phyloP scores from a whole-genome alignment of 495 filamentous ascomycete species.

The Xylaria cubensis region DNA sequence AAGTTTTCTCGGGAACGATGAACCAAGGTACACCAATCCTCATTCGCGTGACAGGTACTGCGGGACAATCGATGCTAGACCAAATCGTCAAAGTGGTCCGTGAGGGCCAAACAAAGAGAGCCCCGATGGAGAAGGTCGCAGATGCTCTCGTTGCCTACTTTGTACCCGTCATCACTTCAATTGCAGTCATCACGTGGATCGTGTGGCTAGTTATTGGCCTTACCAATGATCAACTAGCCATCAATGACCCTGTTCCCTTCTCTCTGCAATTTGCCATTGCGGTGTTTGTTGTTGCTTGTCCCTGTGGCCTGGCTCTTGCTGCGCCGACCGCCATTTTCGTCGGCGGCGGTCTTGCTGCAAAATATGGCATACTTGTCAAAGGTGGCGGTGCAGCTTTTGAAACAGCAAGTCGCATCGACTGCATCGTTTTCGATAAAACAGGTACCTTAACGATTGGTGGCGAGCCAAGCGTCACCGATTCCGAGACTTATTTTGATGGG shows the following conservation, averaged over 20 bases:
- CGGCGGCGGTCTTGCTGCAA: constrained; percentile 85
- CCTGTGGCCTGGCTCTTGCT: constrained; percentile 89
- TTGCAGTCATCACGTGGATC: constrained; percentile 83
- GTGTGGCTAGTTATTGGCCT: constrained; percentile 81
- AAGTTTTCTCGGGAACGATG: constrained; percentile 84
- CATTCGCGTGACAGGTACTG: constrained; percentile 70
- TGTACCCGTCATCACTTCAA: constrained; percentile 80
- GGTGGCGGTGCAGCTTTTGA: constrained; percentile 97
- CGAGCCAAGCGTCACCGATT: constrained; percentile 78
- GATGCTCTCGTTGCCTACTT: constrained; percentile 88
- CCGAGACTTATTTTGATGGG: constrained; percentile 59
- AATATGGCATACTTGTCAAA: constrained; percentile 88
- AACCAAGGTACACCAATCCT: constrained; percentile 77
- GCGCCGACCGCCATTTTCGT: constrained; percentile 95
- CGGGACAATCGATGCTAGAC: constrained; percentile 88
- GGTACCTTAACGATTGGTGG: constrained; percentile 89
- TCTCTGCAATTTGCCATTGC: constrained; percentile 91
- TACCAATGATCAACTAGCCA: constrained; percentile 67
- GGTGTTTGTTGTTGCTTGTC: constrained; percentile 94
- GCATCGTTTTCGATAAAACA: constrained; percentile 95
- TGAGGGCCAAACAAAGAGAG: constrained; percentile 86
- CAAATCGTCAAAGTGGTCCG: constrained; percentile 88
- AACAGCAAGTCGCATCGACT: constrained; percentile 84
- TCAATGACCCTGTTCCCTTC: constrained; percentile 80
- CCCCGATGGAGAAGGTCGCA: constrained; percentile 85